phyloP scores from a whole-genome alignment of 129 eudicot genomes.

The Mikania micrantha region DNA sequence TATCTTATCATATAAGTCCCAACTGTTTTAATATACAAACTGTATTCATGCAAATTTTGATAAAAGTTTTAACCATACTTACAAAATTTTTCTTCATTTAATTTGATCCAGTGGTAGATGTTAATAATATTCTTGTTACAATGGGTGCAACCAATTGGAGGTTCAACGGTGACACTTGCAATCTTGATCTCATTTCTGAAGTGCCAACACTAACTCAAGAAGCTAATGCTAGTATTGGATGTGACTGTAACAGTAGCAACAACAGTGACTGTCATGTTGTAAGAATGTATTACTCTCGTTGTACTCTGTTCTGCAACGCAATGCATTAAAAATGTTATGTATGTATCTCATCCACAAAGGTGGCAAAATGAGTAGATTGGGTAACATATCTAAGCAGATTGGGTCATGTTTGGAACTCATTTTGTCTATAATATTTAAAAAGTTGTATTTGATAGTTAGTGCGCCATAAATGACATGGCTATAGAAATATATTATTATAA shows the following conservation, averaged over 20 bases:
- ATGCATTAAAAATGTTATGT: not conserved
- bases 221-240: constrained; percentile 35
- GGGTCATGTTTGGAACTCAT: not conserved
- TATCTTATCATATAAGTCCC: not conserved
- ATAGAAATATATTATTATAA: not conserved
- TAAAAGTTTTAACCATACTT: not conserved
- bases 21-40: not conserved
- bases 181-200: constrained; percentile 39
- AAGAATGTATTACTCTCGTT: constrained; percentile 41
- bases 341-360: not conserved
- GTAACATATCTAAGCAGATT: not conserved
- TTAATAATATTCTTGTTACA: constrained; percentile 38
- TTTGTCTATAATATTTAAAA: not conserved
- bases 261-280: constrained; percentile 52
- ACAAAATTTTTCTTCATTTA: not conserved
- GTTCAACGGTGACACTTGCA: constrained; percentile 47
- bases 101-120: constrained; percentile 43
- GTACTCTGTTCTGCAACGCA: not conserved
- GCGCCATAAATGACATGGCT: no score
- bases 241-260: constrained; percentile 46
- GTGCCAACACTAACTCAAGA: constrained; percentile 25
- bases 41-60: constrained; percentile 3
- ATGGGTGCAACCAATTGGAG: constrained; percentile 70
- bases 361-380: not conserved
- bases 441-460: no score